Percentiles rank a stretch among this genome's conserved stretches.
phyloP scores from a whole-genome alignment of 2,329 filamentous ascomycete species.

The Fusarium sacchari region DNA sequence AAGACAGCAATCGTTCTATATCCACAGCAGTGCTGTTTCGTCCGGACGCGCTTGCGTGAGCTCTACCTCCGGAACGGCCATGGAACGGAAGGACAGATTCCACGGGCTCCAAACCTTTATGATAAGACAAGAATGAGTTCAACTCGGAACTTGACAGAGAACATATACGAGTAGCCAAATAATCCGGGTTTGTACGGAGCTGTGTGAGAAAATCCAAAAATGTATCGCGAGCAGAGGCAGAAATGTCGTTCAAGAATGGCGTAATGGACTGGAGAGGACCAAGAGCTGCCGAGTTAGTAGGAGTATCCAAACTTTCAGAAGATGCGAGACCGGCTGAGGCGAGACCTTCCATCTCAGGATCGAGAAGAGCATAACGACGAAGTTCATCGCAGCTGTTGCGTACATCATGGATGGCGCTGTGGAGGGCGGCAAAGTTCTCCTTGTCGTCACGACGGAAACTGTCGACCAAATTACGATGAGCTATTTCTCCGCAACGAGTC shows the following conservation, averaged over 20 bases:
- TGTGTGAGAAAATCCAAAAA: slow-evolving; percentile 83
- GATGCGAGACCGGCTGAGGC: slow-evolving; percentile 56
- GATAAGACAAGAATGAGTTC: slow-evolving; percentile 78
- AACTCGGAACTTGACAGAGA: slow-evolving; percentile 81
- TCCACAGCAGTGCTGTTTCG: slow-evolving; percentile 63
- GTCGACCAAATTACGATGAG: slow-evolving; percentile 80
- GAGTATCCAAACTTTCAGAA: slow-evolving; percentile 61
- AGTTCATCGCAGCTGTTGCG: slow-evolving; percentile 80
- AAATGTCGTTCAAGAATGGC: slow-evolving; percentile 78
- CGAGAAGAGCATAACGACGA: slow-evolving; percentile 74
- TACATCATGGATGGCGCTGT: slow-evolving; percentile 82
- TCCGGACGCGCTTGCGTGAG: slow-evolving; percentile 58
- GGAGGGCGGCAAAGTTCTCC: slow-evolving; percentile 77
- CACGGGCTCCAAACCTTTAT: slow-evolving; percentile 81
- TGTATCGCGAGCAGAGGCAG: slow-evolving; percentile 76
- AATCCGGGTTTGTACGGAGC: slow-evolving; percentile 87
- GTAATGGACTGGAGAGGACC: slow-evolving; percentile 53
- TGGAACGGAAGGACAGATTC: slow-evolving; percentile 84
- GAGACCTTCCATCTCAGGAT: slow-evolving; percentile 74
- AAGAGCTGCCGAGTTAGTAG: slow-evolving; percentile 53
- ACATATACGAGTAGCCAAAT: slow-evolving; percentile 83
- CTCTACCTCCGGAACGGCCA: slow-evolving; percentile 59
- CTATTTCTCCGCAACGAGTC: slow-evolving; percentile 77
- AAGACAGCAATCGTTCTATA: slow-evolving; percentile 85
- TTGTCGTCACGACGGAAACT: slow-evolving; percentile 83